Percentiles rank a stretch among this genome's conserved stretches.
phyloP scores from a whole-genome alignment of 805 yeast species.

The Yarrowia sp. region DNA sequence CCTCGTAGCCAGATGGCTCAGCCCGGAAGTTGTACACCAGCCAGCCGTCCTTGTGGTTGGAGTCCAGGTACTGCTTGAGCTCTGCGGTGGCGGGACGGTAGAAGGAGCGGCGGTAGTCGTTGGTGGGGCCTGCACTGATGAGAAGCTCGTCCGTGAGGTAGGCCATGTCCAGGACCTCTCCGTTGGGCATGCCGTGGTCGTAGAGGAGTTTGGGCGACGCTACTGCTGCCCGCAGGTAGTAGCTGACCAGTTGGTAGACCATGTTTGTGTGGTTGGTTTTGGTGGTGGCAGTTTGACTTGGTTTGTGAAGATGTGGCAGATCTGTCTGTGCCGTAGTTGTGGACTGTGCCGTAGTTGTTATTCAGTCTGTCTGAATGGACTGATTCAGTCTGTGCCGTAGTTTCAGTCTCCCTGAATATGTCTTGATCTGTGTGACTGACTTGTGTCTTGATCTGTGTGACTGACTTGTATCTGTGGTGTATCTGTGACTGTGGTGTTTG shows the following conservation, averaged over 20 bases:
- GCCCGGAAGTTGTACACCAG: conserved; percentile 68
- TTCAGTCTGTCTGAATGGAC: too few species aligned
- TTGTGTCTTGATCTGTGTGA: too few species aligned
- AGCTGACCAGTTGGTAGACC: conserved; percentile 9
- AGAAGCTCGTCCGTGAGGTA: conserved; percentile 63
- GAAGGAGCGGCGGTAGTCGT: conserved; percentile 43
- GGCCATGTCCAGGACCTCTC: conserved; percentile 54
- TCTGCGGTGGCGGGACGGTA: conserved; percentile 55
- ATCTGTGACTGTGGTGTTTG: too few species aligned
- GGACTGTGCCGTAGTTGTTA: too few species aligned
- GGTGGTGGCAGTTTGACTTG: neutral
- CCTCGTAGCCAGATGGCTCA: conserved; percentile 50
- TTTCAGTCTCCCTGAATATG: too few species aligned
- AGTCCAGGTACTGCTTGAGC: conserved; percentile 49
- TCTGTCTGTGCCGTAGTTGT: neutral
- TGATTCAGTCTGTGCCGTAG: too few species aligned
- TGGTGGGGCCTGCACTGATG: conserved; percentile 75
- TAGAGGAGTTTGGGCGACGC: conserved; percentile 24
- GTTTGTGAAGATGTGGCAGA: neutral
- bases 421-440: too few species aligned
- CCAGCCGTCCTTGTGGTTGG: conserved; percentile 59
- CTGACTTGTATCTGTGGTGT: too few species aligned
- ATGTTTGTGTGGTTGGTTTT: conserved; percentile 20
- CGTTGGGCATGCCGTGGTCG: conserved; percentile 33
- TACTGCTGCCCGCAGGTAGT: conserved; percentile 20